Evolutionary conservation across 2,329 filamentous ascomycete genomes (phyloP), one percentile per base, ranked within the genome.

Genomic region (Bipolaris gigantea): DNA sequence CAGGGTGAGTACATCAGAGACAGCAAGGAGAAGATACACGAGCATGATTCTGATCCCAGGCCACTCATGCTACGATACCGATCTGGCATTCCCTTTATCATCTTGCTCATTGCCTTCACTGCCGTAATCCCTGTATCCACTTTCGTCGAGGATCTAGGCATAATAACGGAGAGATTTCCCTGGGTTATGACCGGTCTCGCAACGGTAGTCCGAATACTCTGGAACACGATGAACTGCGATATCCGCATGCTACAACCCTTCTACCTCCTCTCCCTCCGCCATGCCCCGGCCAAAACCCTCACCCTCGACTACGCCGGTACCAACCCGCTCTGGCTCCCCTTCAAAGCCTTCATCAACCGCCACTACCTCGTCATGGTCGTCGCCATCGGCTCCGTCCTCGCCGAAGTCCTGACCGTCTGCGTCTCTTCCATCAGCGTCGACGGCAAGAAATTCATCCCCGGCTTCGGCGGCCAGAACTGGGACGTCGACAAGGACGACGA

Each of bases 221-320:
- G 87, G 88, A 82, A 82, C 56, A 83, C 84, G 3, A 78, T 90
- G 56, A 89, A 90, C 65, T 86, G 83, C 51, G 83, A 85, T 23
- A 80, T 90, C 42, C 85, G 88, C 38, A 86, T 90, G 80, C 84
- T 90, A 72, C 87, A 90, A 70, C 88, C 88, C 2, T 91, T 88
- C 66, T 89, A 87, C 67, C 83, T 89, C 55, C 81, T 91, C 2
- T 87, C 84, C 13, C 79, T 79, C 48, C 82, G 88, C 3, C 83
- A 88, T 59, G 87, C 88, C 3, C 83, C 85, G 0, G 78, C 87
- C 6, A 83, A 80, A 60, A 87, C 84, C 2, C 80, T 91, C 6
- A 86, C 85, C 0, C 81, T 90, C 9, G 88, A 91, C 72, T 90
- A 91, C 71, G 88, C 86, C 0, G 86, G 86, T 25, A 83, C 89